Percentiles rank a stretch among this genome's conserved stretches.
These are phyloP conservation scores for Russula sp. DNA, from an alignment of 768 basidiomycete genomes.

Conservation along the genomic window DNA sequence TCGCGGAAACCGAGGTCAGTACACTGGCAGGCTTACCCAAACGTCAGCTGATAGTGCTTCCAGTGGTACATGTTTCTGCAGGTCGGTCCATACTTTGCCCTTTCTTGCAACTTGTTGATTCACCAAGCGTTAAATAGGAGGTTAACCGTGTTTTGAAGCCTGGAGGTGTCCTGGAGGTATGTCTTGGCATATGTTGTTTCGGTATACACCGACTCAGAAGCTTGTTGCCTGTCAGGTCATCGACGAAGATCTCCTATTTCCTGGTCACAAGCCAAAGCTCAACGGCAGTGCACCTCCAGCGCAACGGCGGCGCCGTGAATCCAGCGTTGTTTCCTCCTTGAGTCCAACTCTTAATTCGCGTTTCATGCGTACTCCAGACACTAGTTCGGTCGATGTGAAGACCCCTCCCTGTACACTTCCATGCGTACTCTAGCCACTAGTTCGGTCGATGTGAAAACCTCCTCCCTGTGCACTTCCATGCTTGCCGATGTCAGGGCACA, in stretches of 20 bases:
- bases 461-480: background rate
- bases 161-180: conserved; percentile 63
- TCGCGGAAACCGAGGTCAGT: conserved; percentile 30
- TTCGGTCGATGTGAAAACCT: background rate
- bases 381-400: background rate
- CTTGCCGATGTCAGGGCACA: background rate
- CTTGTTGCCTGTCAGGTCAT: conserved; percentile 47
- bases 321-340: background rate
- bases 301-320: background rate
- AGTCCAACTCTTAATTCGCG: background rate
- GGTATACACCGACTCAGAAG: background rate
- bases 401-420: background rate
- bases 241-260: conserved; percentile 73
- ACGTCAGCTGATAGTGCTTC: background rate
- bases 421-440: background rate
- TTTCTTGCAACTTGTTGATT: conserved; percentile 24
- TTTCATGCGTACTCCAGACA: background rate
- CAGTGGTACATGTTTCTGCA: conserved; percentile 29
- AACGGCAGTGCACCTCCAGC: background rate
- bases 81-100: conserved; percentile 5
- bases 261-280: conserved; percentile 39
- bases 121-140: conserved; percentile 46
- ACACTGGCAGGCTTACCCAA: background rate
- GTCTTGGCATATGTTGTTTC: conserved; percentile 2
- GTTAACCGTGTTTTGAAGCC: conserved; percentile 62